Base-by-base conservation (phyloP, 2,329 filamentous ascomycete species). In the Magnaporthiopsis rhizophila region DNA sequence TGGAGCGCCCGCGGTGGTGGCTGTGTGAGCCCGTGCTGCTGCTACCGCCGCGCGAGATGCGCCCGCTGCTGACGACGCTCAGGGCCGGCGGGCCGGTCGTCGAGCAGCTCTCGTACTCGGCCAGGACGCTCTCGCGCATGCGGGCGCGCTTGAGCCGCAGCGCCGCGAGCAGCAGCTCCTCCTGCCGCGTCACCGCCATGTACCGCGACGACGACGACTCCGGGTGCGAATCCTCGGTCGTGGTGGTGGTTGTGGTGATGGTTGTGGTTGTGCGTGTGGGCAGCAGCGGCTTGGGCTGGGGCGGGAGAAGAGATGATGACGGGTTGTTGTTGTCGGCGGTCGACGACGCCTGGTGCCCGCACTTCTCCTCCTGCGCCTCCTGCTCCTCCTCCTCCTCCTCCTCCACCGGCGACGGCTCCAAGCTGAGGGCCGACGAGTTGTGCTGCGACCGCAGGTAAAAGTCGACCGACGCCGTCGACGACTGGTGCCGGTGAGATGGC, bases 131-230 rank as follows among this genome's bases (percentile, higher is more conserved):
- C 66, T 83, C 79, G 2, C 81, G 80, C 79, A 84, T 83, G n/a
- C 76, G 75, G 3, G 82, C 79, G n/a, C 83, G 77, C 74, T 84
- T 85, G 68, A 81, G 78, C 11, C 84, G 78, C 58, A 86, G 76
- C 3, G 84, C 84, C 2, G 83, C 80, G 4, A 86, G 75, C 0
- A 86, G 75, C 77, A 85, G 80, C 71, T 86, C 82, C 66, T 86
- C 84, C 66, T 86, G 83, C 4, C 76, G 78, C 0, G 83, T 86
- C 24, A 86, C 82, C 1, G 83, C 81, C 80, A 86, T 85, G 64
- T 85, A 75, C 1, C 61, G 50, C 28, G 61, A 57, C 45, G 61
- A 57, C 1, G 59, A 3, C 24, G 28, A 6, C n/a, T 50, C 30
- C 6, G 61, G 24, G 83, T 79, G 18, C 74, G 59, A 72, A 67